Conservation (phyloP, 1,139 yeast species). For the Kurtzmaniella quercitrusa region DNA sequence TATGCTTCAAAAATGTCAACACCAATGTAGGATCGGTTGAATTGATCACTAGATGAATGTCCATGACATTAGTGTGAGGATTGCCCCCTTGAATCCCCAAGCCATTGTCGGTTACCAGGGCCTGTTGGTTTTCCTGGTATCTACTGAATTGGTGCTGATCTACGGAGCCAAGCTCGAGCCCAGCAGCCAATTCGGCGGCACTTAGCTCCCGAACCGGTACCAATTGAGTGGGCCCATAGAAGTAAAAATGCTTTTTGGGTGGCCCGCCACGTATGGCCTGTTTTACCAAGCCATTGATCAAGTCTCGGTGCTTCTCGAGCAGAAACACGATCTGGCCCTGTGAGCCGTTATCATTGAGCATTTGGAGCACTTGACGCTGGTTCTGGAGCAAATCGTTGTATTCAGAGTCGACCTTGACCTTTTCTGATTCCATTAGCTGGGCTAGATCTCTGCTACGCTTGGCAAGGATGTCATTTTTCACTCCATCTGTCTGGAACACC, state of each 20-base stretch:
- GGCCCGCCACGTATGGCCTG: not conserved
- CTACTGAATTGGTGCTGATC: too few species aligned
- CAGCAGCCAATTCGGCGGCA: too few species aligned
- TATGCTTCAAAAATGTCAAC: not conserved
- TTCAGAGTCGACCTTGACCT: constrained; percentile 10
- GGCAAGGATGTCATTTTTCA: constrained; percentile 18
- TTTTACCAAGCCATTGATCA: constrained; percentile 4
- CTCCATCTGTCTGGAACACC: constrained; percentile 24
- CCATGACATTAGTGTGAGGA: too few species aligned
- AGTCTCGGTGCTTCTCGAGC: constrained; percentile 3
- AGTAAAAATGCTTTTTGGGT: constrained; percentile 4
- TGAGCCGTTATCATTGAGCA: constrained; percentile 7
- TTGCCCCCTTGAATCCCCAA: too few species aligned
- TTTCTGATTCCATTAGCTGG: constrained; percentile 14
- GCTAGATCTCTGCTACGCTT: constrained; percentile 15
- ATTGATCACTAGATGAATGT: not conserved
- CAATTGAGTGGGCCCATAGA: not conserved
- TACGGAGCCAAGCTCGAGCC: too few species aligned
- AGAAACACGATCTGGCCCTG: constrained; percentile 3
- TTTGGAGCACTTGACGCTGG: constrained; percentile 1
- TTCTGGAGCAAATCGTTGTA: constrained; percentile 11
- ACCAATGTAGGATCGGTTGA: not conserved
- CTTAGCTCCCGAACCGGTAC: not conserved
- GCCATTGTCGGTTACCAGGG: too few species aligned
- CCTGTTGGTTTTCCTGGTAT: too few species aligned